Evolutionary conservation across 192 early-diverging fungal species (phyloP), one percentile per base, ranked within the genome.

Genomic region (Chytriomyces confervae): DNA sequence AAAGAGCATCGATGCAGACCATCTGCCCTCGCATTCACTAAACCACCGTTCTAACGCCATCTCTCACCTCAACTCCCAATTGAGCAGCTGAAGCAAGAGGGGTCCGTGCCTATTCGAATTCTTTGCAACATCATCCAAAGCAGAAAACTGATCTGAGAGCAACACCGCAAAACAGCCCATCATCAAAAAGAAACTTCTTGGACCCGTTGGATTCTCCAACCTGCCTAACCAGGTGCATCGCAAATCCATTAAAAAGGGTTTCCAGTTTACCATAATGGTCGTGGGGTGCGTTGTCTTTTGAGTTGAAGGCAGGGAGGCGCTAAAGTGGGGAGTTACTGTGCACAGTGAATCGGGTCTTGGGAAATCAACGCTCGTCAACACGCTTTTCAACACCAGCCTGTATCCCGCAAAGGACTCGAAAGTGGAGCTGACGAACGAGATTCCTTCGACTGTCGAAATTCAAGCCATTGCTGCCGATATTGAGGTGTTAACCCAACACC

Each of bases 191-290:
- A 87, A 87, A 77, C 83, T 87, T 29, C 73, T 78, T 53, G 81
- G 82, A 20, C 83, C 82, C 66, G 87, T 89, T 24, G 87, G 87
- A 65, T 89, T 89, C 83, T 81, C 84, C 72, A 89, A 87, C 75
- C 77, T 89, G 76, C 85, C 87, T 53, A 86, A 88, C 80, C 84
- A 88, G 79, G 82, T 85, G 47, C 84, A 94, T 79, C 92, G 95
- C 89, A 97, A 97, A 89, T 95, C 94, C 67, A 92, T 95, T 78
- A 98, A 97, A 84, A 97, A 96, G 83, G 96, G 96, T 57, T 95
- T 99, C 79, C 95, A 96, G 82, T 90, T 90, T 80, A 90, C 89
- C 69, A 51, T 90, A 51, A 90, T 90, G 88, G 84, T 85, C 62
- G 89, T 90, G 69, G 89, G 69, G 86, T 87, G 72, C 7, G 84